These are phyloP conservation scores for Russula emetica DNA, from an alignment of 768 basidiomycete genomes.

Conservation along the genomic window DNA sequence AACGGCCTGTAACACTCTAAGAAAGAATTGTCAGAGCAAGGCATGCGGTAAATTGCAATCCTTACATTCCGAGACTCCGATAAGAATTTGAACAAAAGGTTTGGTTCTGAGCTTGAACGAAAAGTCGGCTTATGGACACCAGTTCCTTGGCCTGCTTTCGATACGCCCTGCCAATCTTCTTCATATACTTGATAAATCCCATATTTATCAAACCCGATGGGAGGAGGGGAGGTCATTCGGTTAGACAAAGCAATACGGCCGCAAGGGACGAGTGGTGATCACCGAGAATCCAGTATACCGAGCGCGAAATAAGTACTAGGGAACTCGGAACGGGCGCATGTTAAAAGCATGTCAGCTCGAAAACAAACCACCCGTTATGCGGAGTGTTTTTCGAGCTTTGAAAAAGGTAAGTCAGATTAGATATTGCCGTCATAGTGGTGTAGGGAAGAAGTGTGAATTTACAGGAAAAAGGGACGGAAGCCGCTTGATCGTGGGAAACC, in stretches of 20 bases:
- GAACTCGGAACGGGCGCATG: neutral
- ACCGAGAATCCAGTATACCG: neutral
- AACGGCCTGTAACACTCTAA: neutral
- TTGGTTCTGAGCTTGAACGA: neutral
- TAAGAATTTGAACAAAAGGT: neutral
- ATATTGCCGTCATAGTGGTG: neutral
- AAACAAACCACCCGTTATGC: neutral
- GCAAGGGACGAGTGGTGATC: neutral
- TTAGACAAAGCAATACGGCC: neutral
- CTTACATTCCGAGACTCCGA: neutral
- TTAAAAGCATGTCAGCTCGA: neutral
- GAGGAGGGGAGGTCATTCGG: neutral
- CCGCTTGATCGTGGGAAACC: neutral
- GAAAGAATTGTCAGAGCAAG: neutral
- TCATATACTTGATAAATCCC: slow-evolving; percentile 16
- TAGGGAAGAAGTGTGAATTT: neutral
- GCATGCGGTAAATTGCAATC: no score
- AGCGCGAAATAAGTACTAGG: slow-evolving; percentile 1
- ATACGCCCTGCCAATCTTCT: slow-evolving; percentile 15
- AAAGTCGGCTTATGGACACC: slow-evolving; percentile 9
- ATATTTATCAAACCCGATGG: neutral
- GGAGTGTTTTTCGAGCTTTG: neutral
- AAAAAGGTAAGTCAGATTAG: neutral
- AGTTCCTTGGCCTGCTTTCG: slow-evolving; percentile 13
- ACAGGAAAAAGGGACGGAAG: neutral